phyloP scores from a whole-genome alignment of 305 asterid species.

The Caryopteris hybrid region DNA sequence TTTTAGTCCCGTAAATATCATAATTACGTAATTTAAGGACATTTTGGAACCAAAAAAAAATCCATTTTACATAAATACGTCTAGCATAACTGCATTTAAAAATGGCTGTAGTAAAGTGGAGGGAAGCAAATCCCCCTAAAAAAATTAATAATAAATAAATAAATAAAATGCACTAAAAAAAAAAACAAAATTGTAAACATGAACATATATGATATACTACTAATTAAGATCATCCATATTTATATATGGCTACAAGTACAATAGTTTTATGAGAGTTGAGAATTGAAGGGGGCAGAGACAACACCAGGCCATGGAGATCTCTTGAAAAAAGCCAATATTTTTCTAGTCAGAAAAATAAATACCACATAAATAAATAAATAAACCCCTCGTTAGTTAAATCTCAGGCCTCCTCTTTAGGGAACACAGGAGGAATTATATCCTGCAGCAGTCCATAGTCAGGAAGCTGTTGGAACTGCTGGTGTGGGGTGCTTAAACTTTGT shows the following conservation, averaged over 20 bases:
- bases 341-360: slow-evolving; percentile 15
- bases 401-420: slow-evolving; percentile 48
- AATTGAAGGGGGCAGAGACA: neutral
- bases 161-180: too few species aligned
- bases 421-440: slow-evolving; percentile 45
- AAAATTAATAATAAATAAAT: too few species aligned
- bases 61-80: too few species aligned
- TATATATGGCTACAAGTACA: neutral
- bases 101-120: too few species aligned
- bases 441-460: slow-evolving; percentile 53
- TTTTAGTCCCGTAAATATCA: too few species aligned
- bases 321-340: neutral
- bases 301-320: neutral
- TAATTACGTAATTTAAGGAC: too few species aligned
- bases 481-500: slow-evolving; percentile 22
- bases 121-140: too few species aligned
- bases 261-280: neutral
- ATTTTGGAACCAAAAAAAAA: too few species aligned
- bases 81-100: too few species aligned
- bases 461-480: slow-evolving; percentile 37
- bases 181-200: too few species aligned
- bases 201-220: neutral
- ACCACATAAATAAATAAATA: neutral
- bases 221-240: neutral
- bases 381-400: too few species aligned